Percentiles rank a stretch among this genome's conserved stretches.
phyloP scores from a whole-genome alignment of 2,329 filamentous ascomycete genomes.

The Sporothrix variecibatus region DNA sequence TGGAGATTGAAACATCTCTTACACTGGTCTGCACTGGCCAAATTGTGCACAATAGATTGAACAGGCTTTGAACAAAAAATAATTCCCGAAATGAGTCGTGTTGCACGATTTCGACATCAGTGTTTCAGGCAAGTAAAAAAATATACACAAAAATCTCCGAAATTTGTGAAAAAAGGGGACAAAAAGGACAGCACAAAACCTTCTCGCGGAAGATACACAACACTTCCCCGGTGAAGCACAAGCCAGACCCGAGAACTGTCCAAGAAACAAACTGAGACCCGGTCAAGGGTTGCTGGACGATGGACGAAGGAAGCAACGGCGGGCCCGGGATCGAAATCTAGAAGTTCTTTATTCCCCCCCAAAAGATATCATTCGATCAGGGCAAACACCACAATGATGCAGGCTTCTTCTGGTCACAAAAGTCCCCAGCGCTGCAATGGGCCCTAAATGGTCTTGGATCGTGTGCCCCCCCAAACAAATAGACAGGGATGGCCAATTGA shows the following conservation, averaged over 20 bases:
- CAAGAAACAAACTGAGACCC: not conserved
- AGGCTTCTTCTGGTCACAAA: not conserved
- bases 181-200: not conserved
- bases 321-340: not conserved
- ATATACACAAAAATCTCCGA: not conserved
- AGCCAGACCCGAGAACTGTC: not conserved
- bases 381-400: not conserved
- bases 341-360: not conserved
- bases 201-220: not conserved
- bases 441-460: not conserved
- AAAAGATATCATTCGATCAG: not conserved
- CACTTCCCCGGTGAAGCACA: not conserved
- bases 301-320: not conserved
- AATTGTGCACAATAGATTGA: not conserved
- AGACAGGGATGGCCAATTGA: not conserved
- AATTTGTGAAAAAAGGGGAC: not conserved
- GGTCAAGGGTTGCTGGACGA: not conserved
- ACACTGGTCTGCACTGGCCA: not conserved
- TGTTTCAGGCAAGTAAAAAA: conserved; percentile 1
- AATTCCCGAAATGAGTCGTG: conserved; percentile 15
- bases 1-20: not conserved
- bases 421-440: not conserved
- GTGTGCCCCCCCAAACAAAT: not conserved
- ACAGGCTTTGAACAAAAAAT: not conserved
- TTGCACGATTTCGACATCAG: conserved; percentile 13